Evolutionary conservation across 2,329 filamentous ascomycete genomes (phyloP).

Genomic region (Ophiostoma novo-ulmi): DNA sequence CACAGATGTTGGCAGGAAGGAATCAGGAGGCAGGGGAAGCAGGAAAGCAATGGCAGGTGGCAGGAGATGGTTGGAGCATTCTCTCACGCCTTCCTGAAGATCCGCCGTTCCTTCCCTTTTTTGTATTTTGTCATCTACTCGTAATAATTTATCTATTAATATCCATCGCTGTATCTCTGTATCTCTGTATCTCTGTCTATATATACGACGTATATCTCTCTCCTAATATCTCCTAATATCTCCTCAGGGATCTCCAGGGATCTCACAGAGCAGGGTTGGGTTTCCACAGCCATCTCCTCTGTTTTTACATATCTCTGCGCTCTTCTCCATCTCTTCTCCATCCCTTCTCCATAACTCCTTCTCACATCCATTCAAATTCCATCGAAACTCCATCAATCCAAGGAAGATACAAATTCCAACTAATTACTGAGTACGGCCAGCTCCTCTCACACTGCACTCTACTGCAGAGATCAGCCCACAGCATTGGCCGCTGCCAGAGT

Average conservation of each 20-base stretch:
- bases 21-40: too few relatives aligned
- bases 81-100: background rate
- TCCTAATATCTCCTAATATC: too few relatives aligned
- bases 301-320: too few relatives aligned
- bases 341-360: background rate
- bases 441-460: background rate
- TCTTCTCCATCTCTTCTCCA: background rate
- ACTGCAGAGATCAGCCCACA: conserved; percentile 1
- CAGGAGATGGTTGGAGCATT: background rate
- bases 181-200: background rate
- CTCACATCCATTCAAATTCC: background rate
- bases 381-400: background rate
- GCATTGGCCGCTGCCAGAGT: background rate
- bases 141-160: too few relatives aligned
- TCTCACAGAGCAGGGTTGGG: too few relatives aligned
- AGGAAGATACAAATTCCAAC: too few relatives aligned
- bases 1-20: too few relatives aligned
- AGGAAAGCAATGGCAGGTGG: too few relatives aligned
- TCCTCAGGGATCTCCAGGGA: too few relatives aligned
- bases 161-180: too few relatives aligned
- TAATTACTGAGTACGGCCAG: background rate
- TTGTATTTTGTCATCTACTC: background rate
- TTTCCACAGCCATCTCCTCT: too few relatives aligned
- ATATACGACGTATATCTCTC: too few relatives aligned
- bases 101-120: background rate